phyloP scores from a whole-genome alignment of 169 alveolate species.

The Plasmodium inui region DNA sequence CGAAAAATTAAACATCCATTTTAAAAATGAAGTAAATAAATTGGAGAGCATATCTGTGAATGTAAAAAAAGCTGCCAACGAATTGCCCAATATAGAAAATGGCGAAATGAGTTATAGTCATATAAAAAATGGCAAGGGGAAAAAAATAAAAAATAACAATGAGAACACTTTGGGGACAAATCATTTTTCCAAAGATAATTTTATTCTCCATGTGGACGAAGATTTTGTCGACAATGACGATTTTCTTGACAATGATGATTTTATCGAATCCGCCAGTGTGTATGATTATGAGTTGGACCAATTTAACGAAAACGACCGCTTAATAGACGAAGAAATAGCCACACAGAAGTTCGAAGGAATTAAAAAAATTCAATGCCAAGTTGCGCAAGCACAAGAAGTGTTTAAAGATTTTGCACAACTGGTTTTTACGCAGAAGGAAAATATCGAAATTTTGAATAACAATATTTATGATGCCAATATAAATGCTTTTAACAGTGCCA shows the following conservation, averaged over 20 bases:
- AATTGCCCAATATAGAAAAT: conserved; percentile 68
- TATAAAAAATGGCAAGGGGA: background rate
- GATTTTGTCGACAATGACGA: conserved; percentile 31
- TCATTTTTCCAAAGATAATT: conserved; percentile 39
- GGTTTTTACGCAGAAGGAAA: conserved; percentile 73
- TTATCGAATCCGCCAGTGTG: conserved; percentile 60
- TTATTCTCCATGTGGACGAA: conserved; percentile 52
- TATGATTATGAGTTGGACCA: conserved; percentile 75
- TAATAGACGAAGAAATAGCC: conserved; percentile 63
- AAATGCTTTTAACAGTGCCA: conserved; percentile 58
- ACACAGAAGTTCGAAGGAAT: conserved; percentile 53
- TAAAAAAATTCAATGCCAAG: conserved; percentile 75
- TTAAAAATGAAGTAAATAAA: conserved; percentile 74
- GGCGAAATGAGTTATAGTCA: conserved; percentile 58
- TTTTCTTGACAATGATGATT: conserved; percentile 61
- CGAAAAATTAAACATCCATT: conserved; percentile 72
- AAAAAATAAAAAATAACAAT: background rate
- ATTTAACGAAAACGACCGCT: conserved; percentile 59
- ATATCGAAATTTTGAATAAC: conserved; percentile 50
- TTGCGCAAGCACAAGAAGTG: conserved; percentile 76
- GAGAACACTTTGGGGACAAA: conserved; percentile 23
- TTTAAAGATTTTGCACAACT: conserved; percentile 72
- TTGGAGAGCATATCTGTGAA: conserved; percentile 63
- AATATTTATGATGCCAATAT: conserved; percentile 61
- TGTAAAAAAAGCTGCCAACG: conserved; percentile 75